A percentile compares a stretch with the other conserved stretches of the same genome.
These are phyloP conservation scores for Aspergillus biplanus DNA, from an alignment of 495 filamentous ascomycete genomes.

Conservation along the genomic window DNA sequence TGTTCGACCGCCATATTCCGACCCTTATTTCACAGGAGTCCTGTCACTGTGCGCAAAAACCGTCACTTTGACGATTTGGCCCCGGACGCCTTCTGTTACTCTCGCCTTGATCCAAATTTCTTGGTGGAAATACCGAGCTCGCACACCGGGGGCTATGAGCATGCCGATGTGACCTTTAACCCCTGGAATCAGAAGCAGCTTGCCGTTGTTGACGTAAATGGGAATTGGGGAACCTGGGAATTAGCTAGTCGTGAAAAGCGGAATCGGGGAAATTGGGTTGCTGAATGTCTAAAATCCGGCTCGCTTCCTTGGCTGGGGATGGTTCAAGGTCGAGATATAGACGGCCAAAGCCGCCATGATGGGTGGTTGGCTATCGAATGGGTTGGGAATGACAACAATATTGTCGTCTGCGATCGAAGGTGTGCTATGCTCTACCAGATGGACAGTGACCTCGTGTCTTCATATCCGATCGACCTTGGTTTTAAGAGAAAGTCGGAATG, in stretches of 20 bases:
- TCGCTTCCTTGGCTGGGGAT: slow-evolving; percentile 36
- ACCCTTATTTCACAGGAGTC: slow-evolving; percentile 51
- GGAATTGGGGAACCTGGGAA: slow-evolving; percentile 79
- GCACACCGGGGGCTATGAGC: slow-evolving; percentile 58
- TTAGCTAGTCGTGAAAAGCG: slow-evolving; percentile 49
- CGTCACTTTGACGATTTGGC: slow-evolving; percentile 17
- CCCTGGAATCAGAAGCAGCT: slow-evolving; percentile 72
- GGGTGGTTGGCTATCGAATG: slow-evolving; percentile 59
- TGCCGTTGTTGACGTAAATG: slow-evolving; percentile 71
- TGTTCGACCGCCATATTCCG: slow-evolving; percentile 60
- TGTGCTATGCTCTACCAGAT: slow-evolving; percentile 45
- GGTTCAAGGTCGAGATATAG: slow-evolving; percentile 23
- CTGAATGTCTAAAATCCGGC: slow-evolving; percentile 30
- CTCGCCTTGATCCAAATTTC: slow-evolving; percentile 64
- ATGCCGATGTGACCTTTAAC: slow-evolving; percentile 79
- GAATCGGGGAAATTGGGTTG: slow-evolving; percentile 34
- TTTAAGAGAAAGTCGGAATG: slow-evolving; percentile 46
- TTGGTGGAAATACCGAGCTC: slow-evolving; percentile 56
- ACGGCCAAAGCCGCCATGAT: slow-evolving; percentile 37
- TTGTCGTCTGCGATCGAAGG: slow-evolving; percentile 52
- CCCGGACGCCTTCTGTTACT: slow-evolving; percentile 35
- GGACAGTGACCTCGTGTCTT: slow-evolving; percentile 22
- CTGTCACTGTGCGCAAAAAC: slow-evolving; percentile 36
- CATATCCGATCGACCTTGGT: slow-evolving; percentile 40
- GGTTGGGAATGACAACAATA: slow-evolving; percentile 45